Percentiles rank a stretch among this genome's conserved stretches.
Conservation (phyloP, 768 basidiomycete species). For the Russula brevipes region DNA sequence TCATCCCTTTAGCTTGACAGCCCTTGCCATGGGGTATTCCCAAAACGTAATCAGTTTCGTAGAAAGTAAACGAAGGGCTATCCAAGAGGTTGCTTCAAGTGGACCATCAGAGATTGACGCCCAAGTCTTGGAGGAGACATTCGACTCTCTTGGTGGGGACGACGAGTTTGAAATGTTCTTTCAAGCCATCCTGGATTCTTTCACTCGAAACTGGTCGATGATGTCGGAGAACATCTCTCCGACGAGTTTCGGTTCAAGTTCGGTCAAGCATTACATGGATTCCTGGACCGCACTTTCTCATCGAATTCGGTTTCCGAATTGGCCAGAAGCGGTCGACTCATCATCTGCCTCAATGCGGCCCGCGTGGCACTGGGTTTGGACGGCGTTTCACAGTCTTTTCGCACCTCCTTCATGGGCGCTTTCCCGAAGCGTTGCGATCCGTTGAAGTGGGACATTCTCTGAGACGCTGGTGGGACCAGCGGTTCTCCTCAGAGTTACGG, state of each 20-base stretch:
- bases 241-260: background rate
- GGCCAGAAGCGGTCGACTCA: background rate
- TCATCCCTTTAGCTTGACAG: background rate
- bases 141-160: background rate
- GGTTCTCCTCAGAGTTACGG: too few species aligned
- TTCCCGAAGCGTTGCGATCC: background rate
- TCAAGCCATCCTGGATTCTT: conserved; percentile 1
- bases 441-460: background rate
- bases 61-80: background rate
- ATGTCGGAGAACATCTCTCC: background rate
- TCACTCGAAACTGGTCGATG: background rate
- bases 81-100: background rate
- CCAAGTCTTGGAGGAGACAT: background rate
- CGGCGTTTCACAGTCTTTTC: background rate
- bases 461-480: background rate
- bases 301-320: background rate
- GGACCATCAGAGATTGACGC: background rate
- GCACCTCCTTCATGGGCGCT: background rate
- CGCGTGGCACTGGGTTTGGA: background rate
- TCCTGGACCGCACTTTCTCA: background rate
- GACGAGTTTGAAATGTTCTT: conserved; percentile 3
- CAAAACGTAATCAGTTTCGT: background rate
- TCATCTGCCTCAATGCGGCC: background rate
- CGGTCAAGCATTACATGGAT: background rate
- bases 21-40: background rate